A percentile compares a stretch with the other conserved stretches of the same genome.
Evolutionary conservation across 78 protist species (phyloP).

Genomic region (Trichosphaerium sp.): DNA sequence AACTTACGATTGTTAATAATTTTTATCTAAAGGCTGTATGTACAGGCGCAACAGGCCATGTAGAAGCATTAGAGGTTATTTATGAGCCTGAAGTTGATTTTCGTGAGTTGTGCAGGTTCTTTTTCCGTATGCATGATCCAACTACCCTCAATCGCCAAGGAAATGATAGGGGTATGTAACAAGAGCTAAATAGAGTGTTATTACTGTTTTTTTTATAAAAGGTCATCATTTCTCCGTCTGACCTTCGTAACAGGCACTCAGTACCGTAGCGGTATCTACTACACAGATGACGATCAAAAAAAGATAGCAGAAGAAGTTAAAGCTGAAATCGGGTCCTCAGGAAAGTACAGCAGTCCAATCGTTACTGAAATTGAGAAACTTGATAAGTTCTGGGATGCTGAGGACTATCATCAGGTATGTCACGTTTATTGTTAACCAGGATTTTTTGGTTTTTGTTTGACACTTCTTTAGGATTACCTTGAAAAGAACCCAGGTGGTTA

Average conservation of each 20-base stretch:
- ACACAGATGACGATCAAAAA: constrained; percentile 41
- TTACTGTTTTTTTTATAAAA: too few relatives aligned
- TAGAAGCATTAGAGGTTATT: constrained; percentile 67
- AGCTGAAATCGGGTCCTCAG: not conserved
- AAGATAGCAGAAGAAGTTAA: constrained; percentile 2
- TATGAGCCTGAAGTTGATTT: constrained; percentile 46
- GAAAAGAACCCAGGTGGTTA: constrained; percentile 21
- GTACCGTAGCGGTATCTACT: constrained; percentile 69
- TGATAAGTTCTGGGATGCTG: constrained; percentile 40
- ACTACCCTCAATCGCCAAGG: constrained; percentile 77
- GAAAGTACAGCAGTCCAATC: constrained; percentile 7
- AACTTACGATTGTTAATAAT: too few relatives aligned
- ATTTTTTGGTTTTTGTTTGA: too few relatives aligned
- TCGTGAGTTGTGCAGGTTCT: constrained; percentile 17
- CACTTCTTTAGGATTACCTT: too few relatives aligned
- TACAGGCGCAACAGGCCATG: constrained; percentile 72
- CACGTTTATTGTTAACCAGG: too few relatives aligned
- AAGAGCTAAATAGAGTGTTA: too few relatives aligned
- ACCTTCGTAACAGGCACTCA: too few relatives aligned
- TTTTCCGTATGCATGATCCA: constrained; percentile 69
- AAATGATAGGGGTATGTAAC: constrained; percentile 75
- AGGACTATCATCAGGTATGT: constrained; percentile 65
- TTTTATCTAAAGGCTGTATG: too few relatives aligned
- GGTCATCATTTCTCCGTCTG: too few relatives aligned
- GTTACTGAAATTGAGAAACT: constrained; percentile 34